These are phyloP conservation scores for Fusarium nisikadoi DNA, from an alignment of 2,329 filamentous ascomycete genomes.

Conservation along the genomic window DNA sequence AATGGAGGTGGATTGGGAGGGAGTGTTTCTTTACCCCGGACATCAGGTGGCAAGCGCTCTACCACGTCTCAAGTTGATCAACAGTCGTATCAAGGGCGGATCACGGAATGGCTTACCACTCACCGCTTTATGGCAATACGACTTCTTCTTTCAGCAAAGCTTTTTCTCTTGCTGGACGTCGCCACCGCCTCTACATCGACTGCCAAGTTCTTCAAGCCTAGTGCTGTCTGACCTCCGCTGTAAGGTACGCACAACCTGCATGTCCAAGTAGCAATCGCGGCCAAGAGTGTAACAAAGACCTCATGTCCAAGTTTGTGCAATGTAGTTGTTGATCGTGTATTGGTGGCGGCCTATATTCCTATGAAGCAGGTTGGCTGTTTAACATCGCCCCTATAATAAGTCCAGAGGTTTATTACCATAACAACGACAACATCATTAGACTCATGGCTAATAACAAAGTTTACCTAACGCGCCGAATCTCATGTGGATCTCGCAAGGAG, in stretches of 20 bases:
- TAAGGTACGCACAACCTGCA: conserved; percentile 13
- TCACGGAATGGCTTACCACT: conserved; percentile 23
- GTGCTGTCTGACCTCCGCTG: conserved; percentile 10
- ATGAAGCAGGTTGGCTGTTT: background rate
- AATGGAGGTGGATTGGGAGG: background rate
- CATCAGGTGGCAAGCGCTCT: conserved; percentile 8
- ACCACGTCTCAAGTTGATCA: conserved; percentile 23
- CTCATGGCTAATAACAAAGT: conserved; percentile 2
- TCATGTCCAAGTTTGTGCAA: background rate
- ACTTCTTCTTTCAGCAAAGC: conserved; percentile 3
- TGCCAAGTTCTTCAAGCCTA: background rate
- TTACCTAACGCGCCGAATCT: background rate
- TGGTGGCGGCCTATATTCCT: background rate
- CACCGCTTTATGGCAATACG: conserved; percentile 26
- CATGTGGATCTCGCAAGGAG: background rate
- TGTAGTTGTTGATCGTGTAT: background rate
- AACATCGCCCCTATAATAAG: background rate
- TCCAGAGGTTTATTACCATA: background rate
- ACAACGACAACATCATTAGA: background rate
- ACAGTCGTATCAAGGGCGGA: conserved; percentile 22
- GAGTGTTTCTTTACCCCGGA: conserved; percentile 2
- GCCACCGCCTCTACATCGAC: conserved; percentile 7
- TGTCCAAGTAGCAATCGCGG: background rate
- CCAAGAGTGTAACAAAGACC: background rate
- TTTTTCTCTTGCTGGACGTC: background rate